Conservation (phyloP, 805 yeast genomes). For the Barnettozyma salicaria region DNA sequence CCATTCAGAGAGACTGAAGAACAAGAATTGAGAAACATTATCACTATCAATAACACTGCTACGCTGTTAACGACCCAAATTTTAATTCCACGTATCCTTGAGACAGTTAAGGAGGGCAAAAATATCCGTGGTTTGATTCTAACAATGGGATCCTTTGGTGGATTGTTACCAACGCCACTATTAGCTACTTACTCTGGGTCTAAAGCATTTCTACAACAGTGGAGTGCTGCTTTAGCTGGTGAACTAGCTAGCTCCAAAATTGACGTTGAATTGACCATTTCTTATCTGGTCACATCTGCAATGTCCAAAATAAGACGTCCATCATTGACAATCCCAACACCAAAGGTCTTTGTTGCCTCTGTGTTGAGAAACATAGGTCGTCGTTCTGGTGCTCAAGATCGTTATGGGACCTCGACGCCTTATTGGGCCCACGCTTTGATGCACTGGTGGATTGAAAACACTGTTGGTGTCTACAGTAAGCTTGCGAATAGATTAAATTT, state of each 20-base stretch:
- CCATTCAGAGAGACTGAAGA: conserved; percentile 79
- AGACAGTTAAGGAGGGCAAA: conserved; percentile 39
- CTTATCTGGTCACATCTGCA: conserved; percentile 88
- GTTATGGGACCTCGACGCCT: conserved; percentile 83
- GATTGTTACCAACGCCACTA: conserved; percentile 85
- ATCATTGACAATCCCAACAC: conserved; percentile 72
- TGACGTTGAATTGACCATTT: conserved; percentile 80
- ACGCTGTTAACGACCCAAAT: conserved; percentile 79
- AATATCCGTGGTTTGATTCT: conserved; percentile 66
- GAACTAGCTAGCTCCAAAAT: conserved; percentile 64
- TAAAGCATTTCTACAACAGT: conserved; percentile 87
- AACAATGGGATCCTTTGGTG: conserved; percentile 97
- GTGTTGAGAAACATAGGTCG: conserved; percentile 68
- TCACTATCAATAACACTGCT: conserved; percentile 79
- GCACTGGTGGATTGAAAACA: conserved; percentile 73
- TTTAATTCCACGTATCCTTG: conserved; percentile 64
- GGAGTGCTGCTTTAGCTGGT: conserved; percentile 87
- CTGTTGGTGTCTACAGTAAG: conserved; percentile 76
- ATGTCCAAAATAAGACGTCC: conserved; percentile 90
- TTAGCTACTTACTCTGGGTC: conserved; percentile 95
- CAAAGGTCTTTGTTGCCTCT: conserved; percentile 71
- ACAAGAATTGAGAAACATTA: conserved; percentile 69
- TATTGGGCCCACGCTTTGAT: conserved; percentile 90
- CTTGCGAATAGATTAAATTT: conserved; percentile 64
- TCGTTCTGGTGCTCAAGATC: conserved; percentile 88